Conservation (phyloP, 2,329 filamentous ascomycete species). For the Coccinonectria pachysandricola region DNA sequence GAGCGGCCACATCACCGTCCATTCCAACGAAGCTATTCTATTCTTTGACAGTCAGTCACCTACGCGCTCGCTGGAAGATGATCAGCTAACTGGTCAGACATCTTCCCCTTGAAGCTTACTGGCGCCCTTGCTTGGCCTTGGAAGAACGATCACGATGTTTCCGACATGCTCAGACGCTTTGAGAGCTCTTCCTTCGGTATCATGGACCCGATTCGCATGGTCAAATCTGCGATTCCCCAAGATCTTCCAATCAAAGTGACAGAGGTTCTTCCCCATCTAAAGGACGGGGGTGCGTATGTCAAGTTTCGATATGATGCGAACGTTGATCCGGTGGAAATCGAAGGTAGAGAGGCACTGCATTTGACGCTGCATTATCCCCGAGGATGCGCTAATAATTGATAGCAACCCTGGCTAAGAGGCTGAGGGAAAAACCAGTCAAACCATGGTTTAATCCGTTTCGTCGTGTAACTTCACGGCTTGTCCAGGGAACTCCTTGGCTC, state of each 20-base stretch:
- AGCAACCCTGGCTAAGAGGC: slow-evolving; percentile 47
- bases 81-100: too few species aligned
- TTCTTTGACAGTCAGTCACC: slow-evolving; percentile 71
- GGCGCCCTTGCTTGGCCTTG: slow-evolving; percentile 36
- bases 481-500: slow-evolving; percentile 82
- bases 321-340: slow-evolving; percentile 30
- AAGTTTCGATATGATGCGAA: slow-evolving; percentile 55
- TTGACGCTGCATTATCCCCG: too few species aligned
- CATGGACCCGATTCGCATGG: slow-evolving; percentile 41
- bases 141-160: slow-evolving; percentile 38
- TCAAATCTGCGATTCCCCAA: slow-evolving; percentile 53
- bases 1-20: slow-evolving; percentile 71
- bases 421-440: slow-evolving; percentile 61
- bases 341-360: slow-evolving; percentile 29
- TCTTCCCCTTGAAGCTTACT: slow-evolving; percentile 69
- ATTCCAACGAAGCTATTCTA: slow-evolving; percentile 67
- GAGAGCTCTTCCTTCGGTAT: slow-evolving; percentile 39
- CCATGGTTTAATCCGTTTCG: slow-evolving; percentile 87
- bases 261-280: slow-evolving; percentile 72
- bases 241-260: slow-evolving; percentile 58
- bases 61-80: slow-evolving; percentile 1
- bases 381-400: too few species aligned
- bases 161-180: slow-evolving; percentile 40
- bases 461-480: slow-evolving; percentile 58
- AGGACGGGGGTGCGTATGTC: slow-evolving; percentile 89